These are phyloP conservation scores for Plasmodium malariae DNA, from an alignment of 169 alveolate genomes.

Conservation along the genomic window DNA sequence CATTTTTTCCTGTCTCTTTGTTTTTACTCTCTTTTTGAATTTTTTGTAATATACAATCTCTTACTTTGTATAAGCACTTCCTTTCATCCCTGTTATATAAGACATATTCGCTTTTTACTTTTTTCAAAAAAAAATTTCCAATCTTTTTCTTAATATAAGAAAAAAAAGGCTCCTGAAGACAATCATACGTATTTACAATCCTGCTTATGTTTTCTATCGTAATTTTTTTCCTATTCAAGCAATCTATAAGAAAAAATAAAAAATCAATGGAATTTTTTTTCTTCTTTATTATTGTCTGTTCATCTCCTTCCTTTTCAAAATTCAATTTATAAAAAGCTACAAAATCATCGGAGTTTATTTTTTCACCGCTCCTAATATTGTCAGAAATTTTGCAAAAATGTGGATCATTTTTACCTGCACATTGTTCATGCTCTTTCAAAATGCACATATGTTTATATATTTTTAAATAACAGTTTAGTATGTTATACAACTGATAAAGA, in stretches of 20 bases:
- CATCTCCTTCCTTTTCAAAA: neutral
- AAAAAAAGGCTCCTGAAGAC: constrained; percentile 14
- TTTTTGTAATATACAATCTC: constrained; percentile 13
- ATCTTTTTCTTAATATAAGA: constrained; percentile 13
- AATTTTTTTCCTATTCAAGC: constrained; percentile 19
- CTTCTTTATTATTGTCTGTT: neutral
- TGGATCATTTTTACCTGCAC: neutral
- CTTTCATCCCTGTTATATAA: constrained; percentile 33
- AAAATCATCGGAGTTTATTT: constrained; percentile 9
- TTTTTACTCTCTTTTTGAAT: neutral
- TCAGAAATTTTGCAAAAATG: neutral
- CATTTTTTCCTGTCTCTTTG: no score
- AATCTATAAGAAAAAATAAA: constrained; percentile 17
- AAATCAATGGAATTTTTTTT: neutral
- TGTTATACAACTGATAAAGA: constrained; percentile 21
- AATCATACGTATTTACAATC: constrained; percentile 10
- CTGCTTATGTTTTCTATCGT: neutral
- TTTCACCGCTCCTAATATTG: neutral
- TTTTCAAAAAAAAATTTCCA: constrained; percentile 11
- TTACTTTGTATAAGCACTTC: constrained; percentile 7
- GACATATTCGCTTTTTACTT: constrained; percentile 34
- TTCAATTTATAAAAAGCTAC: constrained; percentile 21
- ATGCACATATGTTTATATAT: neutral
- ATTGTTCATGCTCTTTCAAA: neutral
- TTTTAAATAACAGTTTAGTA: constrained; percentile 27